phyloP scores from a whole-genome alignment of 2,329 filamentous ascomycete species.

The Epichloe gansuensis region DNA sequence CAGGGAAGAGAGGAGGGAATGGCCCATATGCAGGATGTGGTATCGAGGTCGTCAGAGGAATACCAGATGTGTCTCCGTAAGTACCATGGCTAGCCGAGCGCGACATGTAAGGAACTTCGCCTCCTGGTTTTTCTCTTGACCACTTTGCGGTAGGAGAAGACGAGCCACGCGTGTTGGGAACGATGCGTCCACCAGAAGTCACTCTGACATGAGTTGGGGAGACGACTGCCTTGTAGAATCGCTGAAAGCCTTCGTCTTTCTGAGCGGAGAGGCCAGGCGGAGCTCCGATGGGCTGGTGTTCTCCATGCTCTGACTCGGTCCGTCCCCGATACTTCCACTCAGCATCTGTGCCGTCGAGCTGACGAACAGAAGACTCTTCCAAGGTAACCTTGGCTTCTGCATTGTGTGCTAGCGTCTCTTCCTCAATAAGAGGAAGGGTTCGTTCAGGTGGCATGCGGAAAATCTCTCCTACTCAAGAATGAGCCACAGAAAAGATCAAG shows the following conservation, averaged over 20 bases:
- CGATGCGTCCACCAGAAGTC: slow-evolving; percentile 53
- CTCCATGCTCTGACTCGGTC: slow-evolving; percentile 28
- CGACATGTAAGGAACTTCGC: slow-evolving; percentile 11
- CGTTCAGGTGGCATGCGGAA: slow-evolving; percentile 16
- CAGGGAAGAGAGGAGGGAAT: slow-evolving; percentile 19
- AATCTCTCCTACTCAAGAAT: slow-evolving; percentile 16
- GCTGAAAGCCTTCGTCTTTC: slow-evolving; percentile 51
- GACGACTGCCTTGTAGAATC: slow-evolving; percentile 55
- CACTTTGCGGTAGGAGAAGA: slow-evolving; percentile 40
- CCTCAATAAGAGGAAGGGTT: slow-evolving; percentile 18
- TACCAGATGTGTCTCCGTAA: slow-evolving; percentile 4
- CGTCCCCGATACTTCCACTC: slow-evolving; percentile 35
- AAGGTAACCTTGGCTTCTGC: slow-evolving; percentile 1
- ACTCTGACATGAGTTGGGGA: slow-evolving; percentile 55
- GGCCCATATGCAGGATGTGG: slow-evolving; percentile 17
- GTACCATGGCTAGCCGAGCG: slow-evolving; percentile 11
- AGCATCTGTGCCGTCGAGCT: slow-evolving; percentile 27
- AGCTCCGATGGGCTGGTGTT: slow-evolving; percentile 37
- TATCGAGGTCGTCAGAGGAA: slow-evolving; percentile 6
- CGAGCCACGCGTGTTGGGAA: slow-evolving; percentile 46
- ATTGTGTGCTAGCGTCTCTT: slow-evolving; percentile 14
- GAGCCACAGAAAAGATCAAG: background rate
- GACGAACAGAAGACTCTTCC: slow-evolving; percentile 14
- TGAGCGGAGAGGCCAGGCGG: slow-evolving; percentile 41
- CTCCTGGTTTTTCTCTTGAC: slow-evolving; percentile 25